Conservation (phyloP, 495 filamentous ascomycete species). For the Penicillium argentinense region DNA sequence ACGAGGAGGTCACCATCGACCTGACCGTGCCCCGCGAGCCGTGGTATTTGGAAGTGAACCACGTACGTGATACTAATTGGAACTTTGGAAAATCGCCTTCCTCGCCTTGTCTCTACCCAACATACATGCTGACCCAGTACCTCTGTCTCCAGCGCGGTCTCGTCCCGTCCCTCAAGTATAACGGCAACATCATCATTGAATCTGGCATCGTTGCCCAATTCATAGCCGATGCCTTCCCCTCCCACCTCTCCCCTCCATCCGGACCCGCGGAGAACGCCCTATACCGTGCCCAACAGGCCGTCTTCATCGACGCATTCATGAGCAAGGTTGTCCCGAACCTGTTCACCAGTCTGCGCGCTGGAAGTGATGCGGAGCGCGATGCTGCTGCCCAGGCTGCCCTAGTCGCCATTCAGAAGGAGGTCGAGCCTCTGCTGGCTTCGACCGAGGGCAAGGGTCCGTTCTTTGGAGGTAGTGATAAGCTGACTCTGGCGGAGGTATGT, state of each 20-base stretch:
- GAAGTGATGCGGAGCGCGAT: constrained; percentile 37
- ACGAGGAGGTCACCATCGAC: constrained; percentile 79
- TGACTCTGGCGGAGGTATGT: constrained; percentile 77
- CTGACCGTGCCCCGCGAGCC: constrained; percentile 67
- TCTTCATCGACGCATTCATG: constrained; percentile 77
- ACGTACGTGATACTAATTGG: constrained; percentile 39
- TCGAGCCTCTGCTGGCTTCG: constrained; percentile 64
- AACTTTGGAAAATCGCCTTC: background rate
- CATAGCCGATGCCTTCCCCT: constrained; percentile 60
- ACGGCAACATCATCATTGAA: constrained; percentile 73
- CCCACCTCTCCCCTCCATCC: constrained; percentile 45
- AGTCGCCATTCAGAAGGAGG: constrained; percentile 62
- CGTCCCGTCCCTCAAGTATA: constrained; percentile 71
- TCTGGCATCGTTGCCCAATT: constrained; percentile 73
- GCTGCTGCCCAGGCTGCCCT: constrained; percentile 37
- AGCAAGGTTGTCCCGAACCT: constrained; percentile 56
- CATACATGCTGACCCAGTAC: background rate
- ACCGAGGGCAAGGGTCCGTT: constrained; percentile 62
- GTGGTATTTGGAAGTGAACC: constrained; percentile 88
- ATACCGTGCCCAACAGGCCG: constrained; percentile 64
- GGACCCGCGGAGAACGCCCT: constrained; percentile 42
- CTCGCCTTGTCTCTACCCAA: background rate
- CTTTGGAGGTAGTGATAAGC: constrained; percentile 74
- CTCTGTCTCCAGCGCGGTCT: constrained; percentile 59
- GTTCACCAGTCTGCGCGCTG: constrained; percentile 41